Conservation (phyloP, 768 basidiomycete species). For the Leucogyrophana mollusca region DNA sequence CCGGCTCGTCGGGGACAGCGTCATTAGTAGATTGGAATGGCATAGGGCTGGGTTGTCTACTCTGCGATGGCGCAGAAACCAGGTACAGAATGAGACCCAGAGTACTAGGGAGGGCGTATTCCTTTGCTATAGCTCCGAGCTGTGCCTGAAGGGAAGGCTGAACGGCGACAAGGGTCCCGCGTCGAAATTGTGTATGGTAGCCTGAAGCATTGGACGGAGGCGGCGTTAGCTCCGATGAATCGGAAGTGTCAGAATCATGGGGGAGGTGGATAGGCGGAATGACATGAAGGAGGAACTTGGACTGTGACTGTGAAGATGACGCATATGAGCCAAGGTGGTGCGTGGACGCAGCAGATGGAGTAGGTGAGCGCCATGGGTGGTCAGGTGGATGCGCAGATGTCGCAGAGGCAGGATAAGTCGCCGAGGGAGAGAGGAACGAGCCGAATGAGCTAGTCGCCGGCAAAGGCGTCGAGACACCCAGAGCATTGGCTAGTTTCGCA, state of each 20-base stretch:
- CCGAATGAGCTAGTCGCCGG: conserved; percentile 42
- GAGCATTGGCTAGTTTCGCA: conserved; percentile 82
- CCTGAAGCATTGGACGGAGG: conserved; percentile 62
- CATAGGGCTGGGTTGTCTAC: conserved; percentile 10
- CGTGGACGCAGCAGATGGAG: conserved; percentile 41
- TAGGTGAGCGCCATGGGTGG: conserved; percentile 47
- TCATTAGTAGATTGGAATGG: conserved; percentile 20
- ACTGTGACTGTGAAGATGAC: conserved; percentile 41
- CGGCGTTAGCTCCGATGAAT: conserved; percentile 45
- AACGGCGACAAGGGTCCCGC: conserved; percentile 86
- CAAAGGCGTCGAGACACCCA: conserved; percentile 75
- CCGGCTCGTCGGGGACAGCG: conserved; percentile 51
- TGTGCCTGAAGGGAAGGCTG: conserved; percentile 83
- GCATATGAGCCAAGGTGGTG: conserved; percentile 36
- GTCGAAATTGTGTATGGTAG: conserved; percentile 76
- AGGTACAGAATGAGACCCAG: conserved; percentile 83
- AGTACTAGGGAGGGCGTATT: conserved; percentile 89
- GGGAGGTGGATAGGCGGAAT: conserved; percentile 75
- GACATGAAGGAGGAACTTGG: conserved; percentile 79
- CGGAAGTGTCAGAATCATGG: conserved; percentile 49
- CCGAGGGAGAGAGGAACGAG: conserved; percentile 11
- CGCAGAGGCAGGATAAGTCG: conserved; percentile 11
- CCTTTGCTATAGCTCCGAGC: conserved; percentile 83
- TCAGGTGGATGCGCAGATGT: conserved; percentile 25
- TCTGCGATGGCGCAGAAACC: conserved; percentile 39